Evolutionary conservation across 352 stramenopile genomes (phyloP).

Genomic region (Phytophthora palmivora): DNA sequence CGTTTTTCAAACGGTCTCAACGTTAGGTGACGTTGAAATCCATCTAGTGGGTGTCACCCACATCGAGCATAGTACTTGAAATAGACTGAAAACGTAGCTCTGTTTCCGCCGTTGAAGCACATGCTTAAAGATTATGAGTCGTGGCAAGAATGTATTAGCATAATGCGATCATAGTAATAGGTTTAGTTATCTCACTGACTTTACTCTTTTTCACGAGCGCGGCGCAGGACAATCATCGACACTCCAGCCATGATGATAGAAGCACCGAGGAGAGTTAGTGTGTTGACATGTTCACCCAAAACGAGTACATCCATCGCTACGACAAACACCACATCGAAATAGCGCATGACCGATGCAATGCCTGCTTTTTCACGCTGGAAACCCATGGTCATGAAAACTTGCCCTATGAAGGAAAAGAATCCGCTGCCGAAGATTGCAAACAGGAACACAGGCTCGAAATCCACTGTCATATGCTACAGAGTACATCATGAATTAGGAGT

Average conservation of each 20-base stretch:
- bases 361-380: slow-evolving; percentile 52
- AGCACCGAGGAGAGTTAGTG: slow-evolving; percentile 38
- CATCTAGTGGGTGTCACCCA: no score
- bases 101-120: no score
- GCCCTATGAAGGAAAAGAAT: slow-evolving; percentile 42
- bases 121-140: no score
- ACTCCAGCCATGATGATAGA: slow-evolving; percentile 43
- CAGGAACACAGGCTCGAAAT: slow-evolving; percentile 23
- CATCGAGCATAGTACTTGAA: no score
- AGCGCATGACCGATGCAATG: slow-evolving; percentile 47
- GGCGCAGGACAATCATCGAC: slow-evolving; percentile 37
- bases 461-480: slow-evolving; percentile 23
- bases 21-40: no score
- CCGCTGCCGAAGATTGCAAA: slow-evolving; percentile 40
- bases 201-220: slow-evolving; percentile 31
- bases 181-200: no score
- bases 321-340: slow-evolving; percentile 51
- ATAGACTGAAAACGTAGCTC: no score
- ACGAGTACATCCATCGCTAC: slow-evolving; percentile 47
- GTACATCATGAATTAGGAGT: no score
- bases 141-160: no score
- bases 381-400: slow-evolving; percentile 47
- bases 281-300: slow-evolving; percentile 34
- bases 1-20: neutral
- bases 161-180: no score